Base-by-base conservation (phyloP, 495 filamentous ascomycete genomes). In the Terfezia claveryi region DNA sequence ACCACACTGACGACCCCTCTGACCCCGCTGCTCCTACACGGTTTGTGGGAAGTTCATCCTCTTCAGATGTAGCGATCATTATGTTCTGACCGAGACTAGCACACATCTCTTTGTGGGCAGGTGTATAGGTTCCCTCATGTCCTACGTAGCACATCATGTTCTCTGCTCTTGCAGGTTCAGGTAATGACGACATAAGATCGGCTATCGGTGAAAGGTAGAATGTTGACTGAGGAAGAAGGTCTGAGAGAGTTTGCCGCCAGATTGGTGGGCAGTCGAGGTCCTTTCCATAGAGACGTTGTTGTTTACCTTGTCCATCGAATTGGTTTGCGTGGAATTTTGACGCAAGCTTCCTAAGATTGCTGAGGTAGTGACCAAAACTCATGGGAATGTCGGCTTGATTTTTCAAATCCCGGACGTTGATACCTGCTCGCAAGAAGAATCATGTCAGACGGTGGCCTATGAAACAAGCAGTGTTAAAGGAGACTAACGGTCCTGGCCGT, bases 91-190 rank as follows among this genome's bases (percentile, higher is more conserved):
- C 89, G 38, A 98, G 72, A 56, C 81, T 91, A 14, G 84, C 91
- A 68, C 89, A 98, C 91, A 98, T 98, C 64, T 98, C 91, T 63
- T 86, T 80, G 66, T 98, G 91, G 14, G 87, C 83, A 53, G 91
- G 88, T 0, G 91, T 98, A 63, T 92, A 98, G 2, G 91, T 98
- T 0, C 91, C 91, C 69, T 98, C 91, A 61, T 95, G 91, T 2
- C 91, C 91, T 59, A 95, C 81, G 64, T 98, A 98, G 68, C 88
- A 95, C 89, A 95, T 94, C 63, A 98, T 73, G 56, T 98, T 98
- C 57, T 92, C 81, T 8, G 91, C 91, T 17, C 87, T 77, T 83
- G 93, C 91, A 20, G 79, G 71, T 11, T 73, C 67, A 0, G 87
- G 84, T n/a, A 98, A 74, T 58, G 81, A 85, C 65, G 85, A 87